Evolutionary conservation across 2,329 filamentous ascomycete species (phyloP).

Genomic region (Sordariomycetes sp.): DNA sequence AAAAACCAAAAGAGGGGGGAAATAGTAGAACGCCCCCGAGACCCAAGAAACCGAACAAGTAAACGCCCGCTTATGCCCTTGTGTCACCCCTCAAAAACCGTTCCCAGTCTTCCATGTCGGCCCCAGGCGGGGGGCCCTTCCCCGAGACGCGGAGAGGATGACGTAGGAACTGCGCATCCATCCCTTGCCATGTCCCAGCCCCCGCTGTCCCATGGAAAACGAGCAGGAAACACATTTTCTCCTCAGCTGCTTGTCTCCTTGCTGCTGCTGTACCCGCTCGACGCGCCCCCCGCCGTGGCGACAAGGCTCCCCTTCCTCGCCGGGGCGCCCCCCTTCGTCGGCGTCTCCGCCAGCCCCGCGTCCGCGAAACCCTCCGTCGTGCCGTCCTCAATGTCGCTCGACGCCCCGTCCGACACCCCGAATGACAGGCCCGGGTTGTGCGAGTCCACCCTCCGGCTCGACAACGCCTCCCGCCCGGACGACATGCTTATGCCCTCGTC

Average conservation of each 20-base stretch:
- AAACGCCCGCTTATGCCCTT: too few species aligned
- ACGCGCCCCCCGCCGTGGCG: constrained; percentile 1
- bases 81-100: too few species aligned
- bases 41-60: too few species aligned
- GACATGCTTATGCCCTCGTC: background rate
- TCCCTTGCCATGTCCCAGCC: too few species aligned
- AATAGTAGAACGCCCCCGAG: too few species aligned
- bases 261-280: constrained; percentile 3
- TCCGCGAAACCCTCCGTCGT: background rate
- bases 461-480: background rate
- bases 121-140: too few species aligned
- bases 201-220: too few species aligned
- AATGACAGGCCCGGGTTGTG: background rate
- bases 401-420: background rate
- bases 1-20: too few species aligned
- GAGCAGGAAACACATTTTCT: background rate
- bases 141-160: too few species aligned
- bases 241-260: background rate
- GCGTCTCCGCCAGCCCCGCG: background rate
- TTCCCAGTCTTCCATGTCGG: too few species aligned
- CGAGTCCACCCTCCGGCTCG: background rate
- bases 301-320: background rate
- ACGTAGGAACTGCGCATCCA: too few species aligned
- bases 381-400: background rate
- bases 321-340: too few species aligned